Evolutionary conservation across 805 yeast genomes (phyloP).

Genomic region (Lipomyces starkeyi): DNA sequence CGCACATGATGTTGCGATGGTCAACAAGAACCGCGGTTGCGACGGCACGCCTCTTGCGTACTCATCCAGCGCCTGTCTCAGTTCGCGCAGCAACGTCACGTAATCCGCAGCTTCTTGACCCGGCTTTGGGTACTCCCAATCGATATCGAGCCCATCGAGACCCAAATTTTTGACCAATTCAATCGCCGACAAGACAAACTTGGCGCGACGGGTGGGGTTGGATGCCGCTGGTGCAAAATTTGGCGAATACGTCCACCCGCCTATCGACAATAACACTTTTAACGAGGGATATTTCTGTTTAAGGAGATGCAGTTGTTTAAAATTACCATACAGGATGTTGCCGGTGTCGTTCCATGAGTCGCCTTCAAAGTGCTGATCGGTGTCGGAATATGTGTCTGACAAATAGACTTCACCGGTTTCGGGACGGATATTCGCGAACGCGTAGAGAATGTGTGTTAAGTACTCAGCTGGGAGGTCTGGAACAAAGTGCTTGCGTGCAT

Average conservation of each 20-base stretch:
- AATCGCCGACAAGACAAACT: conserved; percentile 59
- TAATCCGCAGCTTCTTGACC: conserved; percentile 54
- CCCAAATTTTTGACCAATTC: conserved; percentile 53
- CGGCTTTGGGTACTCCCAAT: conserved; percentile 86
- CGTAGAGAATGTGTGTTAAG: conserved; percentile 75
- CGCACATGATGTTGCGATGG: conserved; percentile 81
- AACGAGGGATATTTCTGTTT: conserved; percentile 53
- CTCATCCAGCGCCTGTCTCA: conserved; percentile 51
- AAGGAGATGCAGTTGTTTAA: conserved; percentile 57
- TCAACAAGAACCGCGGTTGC: conserved; percentile 53
- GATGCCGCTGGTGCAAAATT: conserved; percentile 52
- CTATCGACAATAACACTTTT: conserved; percentile 74
- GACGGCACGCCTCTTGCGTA: conserved; percentile 46
- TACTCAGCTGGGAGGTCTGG: conserved; percentile 61
- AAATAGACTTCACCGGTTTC: conserved; percentile 59
- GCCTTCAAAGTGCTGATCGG: conserved; percentile 16
- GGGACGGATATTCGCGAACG: conserved; percentile 69
- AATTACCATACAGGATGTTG: conserved; percentile 51
- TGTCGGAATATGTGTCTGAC: conserved; percentile 69
- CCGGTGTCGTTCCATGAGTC: conserved; percentile 21
- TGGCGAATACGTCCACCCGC: conserved; percentile 72
- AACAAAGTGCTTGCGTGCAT: conserved; percentile 64
- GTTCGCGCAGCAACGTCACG: conserved; percentile 50
- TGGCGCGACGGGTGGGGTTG: conserved; percentile 47
- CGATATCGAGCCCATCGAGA: conserved; percentile 91